phyloP scores from a whole-genome alignment of 495 filamentous ascomycete genomes.

The Elasticomyces elasticus region DNA sequence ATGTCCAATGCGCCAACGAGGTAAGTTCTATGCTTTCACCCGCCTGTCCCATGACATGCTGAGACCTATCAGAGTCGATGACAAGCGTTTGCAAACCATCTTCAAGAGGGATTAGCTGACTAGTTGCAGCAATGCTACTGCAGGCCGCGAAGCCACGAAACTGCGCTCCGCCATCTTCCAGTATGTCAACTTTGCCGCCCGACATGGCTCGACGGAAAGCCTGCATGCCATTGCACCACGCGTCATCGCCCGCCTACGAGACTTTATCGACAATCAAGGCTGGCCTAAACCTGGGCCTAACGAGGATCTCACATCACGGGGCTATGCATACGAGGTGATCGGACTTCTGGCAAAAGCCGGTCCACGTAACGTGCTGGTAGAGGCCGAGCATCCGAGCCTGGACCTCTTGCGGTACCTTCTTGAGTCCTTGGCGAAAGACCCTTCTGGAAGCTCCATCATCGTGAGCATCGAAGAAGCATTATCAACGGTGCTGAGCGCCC shows the following conservation, averaged over 20 bases:
- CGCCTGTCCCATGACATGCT: not conserved
- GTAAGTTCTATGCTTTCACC: slow-evolving; percentile 11
- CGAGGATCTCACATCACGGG: slow-evolving; percentile 29
- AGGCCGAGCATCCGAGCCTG: slow-evolving; percentile 38
- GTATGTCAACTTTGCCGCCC: slow-evolving; percentile 79
- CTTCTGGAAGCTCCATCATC: slow-evolving; percentile 59
- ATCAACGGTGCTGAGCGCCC: slow-evolving; percentile 59
- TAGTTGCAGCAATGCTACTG: slow-evolving; percentile 31
- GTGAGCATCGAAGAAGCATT: slow-evolving; percentile 85
- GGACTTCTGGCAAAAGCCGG: slow-evolving; percentile 58
- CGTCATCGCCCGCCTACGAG: slow-evolving; percentile 59
- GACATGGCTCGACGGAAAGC: slow-evolving; percentile 53
- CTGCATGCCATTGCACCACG: slow-evolving; percentile 55
- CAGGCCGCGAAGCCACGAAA: slow-evolving; percentile 60
- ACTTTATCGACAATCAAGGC: slow-evolving; percentile 69
- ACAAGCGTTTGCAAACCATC: too few species aligned
- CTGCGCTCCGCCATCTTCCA: slow-evolving; percentile 76
- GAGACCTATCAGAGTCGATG: slow-evolving; percentile 1
- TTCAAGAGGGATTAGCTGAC: not conserved
- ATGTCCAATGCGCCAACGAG: slow-evolving; percentile 23
- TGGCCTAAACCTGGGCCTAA: slow-evolving; percentile 56
- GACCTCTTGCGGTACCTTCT: slow-evolving; percentile 70
- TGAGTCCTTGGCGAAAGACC: slow-evolving; percentile 67
- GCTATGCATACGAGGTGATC: slow-evolving; percentile 59
- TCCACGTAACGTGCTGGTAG: slow-evolving; percentile 42